A percentile compares a stretch with the other conserved stretches of the same genome.
Conservation (phyloP, 257 asterid species). For the Nyctanthes arbortristis region DNA sequence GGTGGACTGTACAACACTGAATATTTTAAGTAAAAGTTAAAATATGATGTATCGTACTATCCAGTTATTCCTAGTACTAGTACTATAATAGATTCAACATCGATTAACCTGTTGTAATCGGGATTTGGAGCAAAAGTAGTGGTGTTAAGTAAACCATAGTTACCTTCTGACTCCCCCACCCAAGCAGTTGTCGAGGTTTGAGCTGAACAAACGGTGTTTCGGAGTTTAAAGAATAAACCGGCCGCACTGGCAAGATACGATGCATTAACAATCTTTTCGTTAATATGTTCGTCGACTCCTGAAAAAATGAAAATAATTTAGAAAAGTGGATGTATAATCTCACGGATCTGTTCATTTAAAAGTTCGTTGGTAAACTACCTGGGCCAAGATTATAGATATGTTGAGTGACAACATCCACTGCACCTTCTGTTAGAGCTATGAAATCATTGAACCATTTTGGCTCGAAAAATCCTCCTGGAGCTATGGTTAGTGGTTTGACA, state of each 20-base stretch:
- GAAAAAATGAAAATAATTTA: constrained; percentile 5
- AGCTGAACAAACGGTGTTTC: constrained; percentile 38
- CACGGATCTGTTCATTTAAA: background rate
- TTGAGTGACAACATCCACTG: constrained; percentile 36
- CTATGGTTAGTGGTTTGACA: constrained; percentile 35
- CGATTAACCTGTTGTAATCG: constrained; percentile 76
- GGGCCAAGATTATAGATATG: constrained; percentile 42
- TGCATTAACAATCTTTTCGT: constrained; percentile 64
- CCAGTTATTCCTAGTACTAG: background rate
- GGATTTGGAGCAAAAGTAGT: constrained; percentile 78
- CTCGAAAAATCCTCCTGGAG: constrained; percentile 47
- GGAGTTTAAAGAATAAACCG: constrained; percentile 39
- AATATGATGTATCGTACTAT: background rate
- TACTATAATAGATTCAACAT: background rate
- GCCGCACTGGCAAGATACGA: constrained; percentile 58
- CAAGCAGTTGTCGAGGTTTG: constrained; percentile 52
- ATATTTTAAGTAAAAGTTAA: too few relatives aligned
- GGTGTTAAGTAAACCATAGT: constrained; percentile 80
- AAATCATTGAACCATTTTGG: constrained; percentile 34
- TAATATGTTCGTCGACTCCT: constrained; percentile 65
- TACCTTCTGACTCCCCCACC: constrained; percentile 91
- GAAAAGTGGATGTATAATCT: background rate
- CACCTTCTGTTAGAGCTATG: constrained; percentile 30
- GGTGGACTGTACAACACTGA: background rate
- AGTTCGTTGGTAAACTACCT: constrained; percentile 24